Evolutionary conservation across 148 eudicot genomes (phyloP), one percentile per base, ranked within the genome.

Genomic region (Spergularia marina): DNA sequence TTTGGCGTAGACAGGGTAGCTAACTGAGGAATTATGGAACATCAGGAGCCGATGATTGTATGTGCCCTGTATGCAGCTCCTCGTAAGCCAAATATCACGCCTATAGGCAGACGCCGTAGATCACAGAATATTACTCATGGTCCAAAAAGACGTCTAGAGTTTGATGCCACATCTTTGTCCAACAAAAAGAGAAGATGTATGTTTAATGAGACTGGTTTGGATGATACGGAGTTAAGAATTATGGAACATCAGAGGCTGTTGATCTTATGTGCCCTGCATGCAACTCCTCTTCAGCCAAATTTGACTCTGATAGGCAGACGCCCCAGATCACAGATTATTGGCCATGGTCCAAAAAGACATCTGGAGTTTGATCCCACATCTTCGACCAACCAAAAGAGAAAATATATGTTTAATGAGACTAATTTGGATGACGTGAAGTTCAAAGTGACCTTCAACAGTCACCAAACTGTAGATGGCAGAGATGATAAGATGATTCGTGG

Each of bases 121-220:
- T 41, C 72, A 72, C 7, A 16, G 51, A 10, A n/a, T 23, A 21
- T 34, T 18, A 2, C 40, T 14, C 68, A 55, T 23, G 4, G 59
- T 12, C 56, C 71, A 52, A 78, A 65, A 78, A 72, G 53, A 36
- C 76, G 51, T 57, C 65, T 71, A 4, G 15, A 23, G 13, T 65
- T 72, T 3, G 49, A 72, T 44, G 81, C 56, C 15, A 30, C 23
- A 25, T 5, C 52, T 23, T 23, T 52, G 3, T 10, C 12, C 58
- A 13, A 16, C 14, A 73, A 73, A 58, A 73, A 61, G 66, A 51
- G 34, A 58, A 53, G 23, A 36, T 34, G 53, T 30, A 12, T 18
- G 6, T 65, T 18, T 74, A 58, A 52, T 53, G 70, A 44, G 14
- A 18, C 53, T 15, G 68, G 36, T 30, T 30, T 30, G 36, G 36